A percentile compares a stretch with the other conserved stretches of the same genome.
Conservation (phyloP, 306 rosid genomes). For the Ochetophila trinervis region DNA sequence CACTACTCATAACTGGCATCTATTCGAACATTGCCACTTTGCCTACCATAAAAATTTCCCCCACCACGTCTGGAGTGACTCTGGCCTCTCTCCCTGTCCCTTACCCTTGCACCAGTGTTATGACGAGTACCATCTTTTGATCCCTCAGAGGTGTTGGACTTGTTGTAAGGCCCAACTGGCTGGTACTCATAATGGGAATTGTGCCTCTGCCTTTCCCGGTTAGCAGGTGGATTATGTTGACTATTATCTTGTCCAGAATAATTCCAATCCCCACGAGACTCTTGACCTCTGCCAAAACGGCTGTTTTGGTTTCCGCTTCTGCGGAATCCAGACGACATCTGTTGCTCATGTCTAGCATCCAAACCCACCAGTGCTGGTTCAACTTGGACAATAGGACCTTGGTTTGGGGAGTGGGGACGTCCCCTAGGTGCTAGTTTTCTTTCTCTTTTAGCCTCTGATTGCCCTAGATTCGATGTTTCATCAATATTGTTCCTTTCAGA, state of each 20-base stretch:
- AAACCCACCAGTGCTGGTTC: constrained; percentile 41
- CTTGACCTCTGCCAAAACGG: constrained; percentile 55
- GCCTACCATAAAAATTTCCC: constrained; percentile 57
- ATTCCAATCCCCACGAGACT: constrained; percentile 67
- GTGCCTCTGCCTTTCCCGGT: constrained; percentile 70
- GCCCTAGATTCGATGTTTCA: constrained; percentile 39
- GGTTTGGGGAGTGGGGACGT: constrained; percentile 49
- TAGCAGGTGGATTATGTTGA: constrained; percentile 45
- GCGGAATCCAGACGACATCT: constrained; percentile 47
- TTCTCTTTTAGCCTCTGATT: constrained; percentile 53
- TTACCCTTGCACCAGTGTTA: constrained; percentile 42
- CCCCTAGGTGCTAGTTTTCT: constrained; percentile 52
- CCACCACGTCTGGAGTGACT: constrained; percentile 70
- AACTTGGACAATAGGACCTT: constrained; percentile 30
- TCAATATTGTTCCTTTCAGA: constrained; percentile 39
- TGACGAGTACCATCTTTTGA: constrained; percentile 48
- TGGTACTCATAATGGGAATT: constrained; percentile 69
- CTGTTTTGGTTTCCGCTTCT: constrained; percentile 57
- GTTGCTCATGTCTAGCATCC: constrained; percentile 63
- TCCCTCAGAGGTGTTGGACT: constrained; percentile 39
- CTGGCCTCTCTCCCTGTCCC: constrained; percentile 72
- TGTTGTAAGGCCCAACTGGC: constrained; percentile 66
- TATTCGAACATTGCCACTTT: constrained; percentile 46
- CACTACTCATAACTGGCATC: constrained; percentile 37
- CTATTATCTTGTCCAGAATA: constrained; percentile 50